phyloP scores from a whole-genome alignment of 192 early-diverging fungal genomes.

The Dispira parvispora region DNA sequence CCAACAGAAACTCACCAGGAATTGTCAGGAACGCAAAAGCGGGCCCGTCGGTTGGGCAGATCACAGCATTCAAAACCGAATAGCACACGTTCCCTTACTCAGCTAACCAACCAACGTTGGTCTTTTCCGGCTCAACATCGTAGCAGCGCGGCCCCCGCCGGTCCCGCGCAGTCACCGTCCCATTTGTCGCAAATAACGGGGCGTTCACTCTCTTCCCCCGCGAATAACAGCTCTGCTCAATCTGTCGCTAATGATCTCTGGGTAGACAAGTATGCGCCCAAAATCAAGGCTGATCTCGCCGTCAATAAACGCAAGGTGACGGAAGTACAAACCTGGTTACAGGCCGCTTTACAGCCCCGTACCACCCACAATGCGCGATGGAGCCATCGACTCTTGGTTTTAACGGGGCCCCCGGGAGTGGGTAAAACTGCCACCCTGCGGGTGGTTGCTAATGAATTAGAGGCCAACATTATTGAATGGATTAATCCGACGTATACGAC shows the following conservation, averaged over 20 bases:
- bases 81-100: no score
- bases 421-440: slow-evolving; percentile 43
- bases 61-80: no score
- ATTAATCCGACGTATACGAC: slow-evolving; percentile 29
- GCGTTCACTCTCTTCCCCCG: no score
- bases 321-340: slow-evolving; percentile 39
- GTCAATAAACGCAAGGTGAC: slow-evolving; percentile 29
- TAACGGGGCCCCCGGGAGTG: slow-evolving; percentile 45
- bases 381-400: slow-evolving; percentile 29
- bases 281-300: slow-evolving; percentile 23
- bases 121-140: no score
- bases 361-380: neutral
- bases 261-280: slow-evolving; percentile 16
- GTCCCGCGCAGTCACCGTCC: no score
- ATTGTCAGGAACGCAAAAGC: no score
- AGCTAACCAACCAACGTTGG: no score
- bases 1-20: no score
- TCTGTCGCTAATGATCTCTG: neutral
- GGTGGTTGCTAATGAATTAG: slow-evolving; percentile 33
- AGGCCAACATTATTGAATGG: slow-evolving; percentile 40
- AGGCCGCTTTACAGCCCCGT: slow-evolving; percentile 13
- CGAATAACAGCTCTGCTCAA: no score
- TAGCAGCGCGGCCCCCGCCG: no score
- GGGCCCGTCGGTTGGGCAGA: no score
- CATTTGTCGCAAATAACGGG: no score